Percentiles rank a stretch among this genome's conserved stretches.
phyloP scores from a whole-genome alignment of 139 green algal genomes.

The Tetradesmus lagerheimii region DNA sequence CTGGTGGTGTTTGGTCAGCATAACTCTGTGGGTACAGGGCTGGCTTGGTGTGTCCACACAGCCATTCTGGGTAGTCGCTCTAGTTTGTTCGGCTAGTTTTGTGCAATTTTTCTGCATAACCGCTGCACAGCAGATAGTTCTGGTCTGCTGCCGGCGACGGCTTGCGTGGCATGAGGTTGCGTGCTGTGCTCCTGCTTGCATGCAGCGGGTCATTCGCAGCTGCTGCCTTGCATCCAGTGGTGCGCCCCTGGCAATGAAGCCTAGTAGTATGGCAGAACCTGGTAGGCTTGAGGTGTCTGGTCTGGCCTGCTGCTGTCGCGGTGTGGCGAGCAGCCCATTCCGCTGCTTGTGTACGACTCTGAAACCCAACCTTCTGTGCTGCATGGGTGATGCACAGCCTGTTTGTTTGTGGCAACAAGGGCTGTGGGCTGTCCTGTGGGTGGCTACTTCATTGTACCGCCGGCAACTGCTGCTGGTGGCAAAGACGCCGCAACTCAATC shows the following conservation, averaged over 20 bases:
- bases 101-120: too few species aligned
- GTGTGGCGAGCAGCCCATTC: not conserved
- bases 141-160: too few species aligned
- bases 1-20: not conserved
- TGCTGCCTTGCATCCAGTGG: too few species aligned
- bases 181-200: not conserved
- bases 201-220: too few species aligned
- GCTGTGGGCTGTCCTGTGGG: too few species aligned
- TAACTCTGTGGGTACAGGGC: not conserved
- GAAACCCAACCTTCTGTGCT: not conserved
- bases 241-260: too few species aligned
- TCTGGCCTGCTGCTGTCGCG: not conserved
- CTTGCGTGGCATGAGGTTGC: not conserved
- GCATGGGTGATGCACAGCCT: not conserved
- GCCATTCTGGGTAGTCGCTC: too few species aligned
- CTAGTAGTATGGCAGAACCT: too few species aligned
- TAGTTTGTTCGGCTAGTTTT: too few species aligned
- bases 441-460: not conserved
- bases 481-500: not conserved
- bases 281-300: too few species aligned
- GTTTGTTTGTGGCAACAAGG: not conserved
- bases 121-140: too few species aligned
- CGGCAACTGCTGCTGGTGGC: not conserved
- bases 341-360: not conserved
- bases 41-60: not conserved